phyloP scores from a whole-genome alignment of 2,329 filamentous ascomycete genomes.

The Cladophialophora yegresii region DNA sequence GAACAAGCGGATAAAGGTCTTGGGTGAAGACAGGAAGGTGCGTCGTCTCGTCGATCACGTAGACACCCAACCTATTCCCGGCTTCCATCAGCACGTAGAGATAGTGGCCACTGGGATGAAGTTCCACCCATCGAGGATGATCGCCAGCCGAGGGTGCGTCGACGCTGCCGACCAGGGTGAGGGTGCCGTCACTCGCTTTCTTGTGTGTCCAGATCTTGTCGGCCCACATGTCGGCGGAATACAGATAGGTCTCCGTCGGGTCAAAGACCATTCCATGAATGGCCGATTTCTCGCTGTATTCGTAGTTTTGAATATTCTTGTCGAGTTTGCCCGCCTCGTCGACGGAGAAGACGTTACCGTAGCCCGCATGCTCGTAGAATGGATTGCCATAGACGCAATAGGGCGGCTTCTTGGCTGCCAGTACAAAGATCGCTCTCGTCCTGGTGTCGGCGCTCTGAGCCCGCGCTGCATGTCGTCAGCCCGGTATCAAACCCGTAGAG shows the following conservation, averaged over 20 bases:
- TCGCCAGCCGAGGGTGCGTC: conserved; percentile 70
- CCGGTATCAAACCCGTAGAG: conserved; percentile 5
- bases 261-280: conserved; percentile 55
- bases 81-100: conserved; percentile 87
- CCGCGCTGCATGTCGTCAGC: conserved; percentile 16
- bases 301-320: conserved; percentile 50
- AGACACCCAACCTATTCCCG: conserved; percentile 81
- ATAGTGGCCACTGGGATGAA: conserved; percentile 75
- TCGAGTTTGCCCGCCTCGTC: conserved; percentile 46
- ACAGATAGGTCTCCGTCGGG: conserved; percentile 48
- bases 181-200: conserved; percentile 63
- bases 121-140: conserved; percentile 85
- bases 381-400: conserved; percentile 86
- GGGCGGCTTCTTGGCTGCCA: conserved; percentile 74
- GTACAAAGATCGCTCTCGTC: conserved; percentile 85
- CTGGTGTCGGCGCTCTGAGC: conserved; percentile 72
- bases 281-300: conserved; percentile 48
- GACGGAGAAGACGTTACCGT: conserved; percentile 67
- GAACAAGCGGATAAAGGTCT: conserved; percentile 75
- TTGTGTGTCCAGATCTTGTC: conserved; percentile 75
- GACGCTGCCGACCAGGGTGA: conserved; percentile 71
- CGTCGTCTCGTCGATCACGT: conserved; percentile 72
- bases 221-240: conserved; percentile 52
- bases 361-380: conserved; percentile 83
- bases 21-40: conserved; percentile 78